Evolutionary conservation across 768 basidiomycete genomes (phyloP).

Genomic region (Tubosaeta sp.): DNA sequence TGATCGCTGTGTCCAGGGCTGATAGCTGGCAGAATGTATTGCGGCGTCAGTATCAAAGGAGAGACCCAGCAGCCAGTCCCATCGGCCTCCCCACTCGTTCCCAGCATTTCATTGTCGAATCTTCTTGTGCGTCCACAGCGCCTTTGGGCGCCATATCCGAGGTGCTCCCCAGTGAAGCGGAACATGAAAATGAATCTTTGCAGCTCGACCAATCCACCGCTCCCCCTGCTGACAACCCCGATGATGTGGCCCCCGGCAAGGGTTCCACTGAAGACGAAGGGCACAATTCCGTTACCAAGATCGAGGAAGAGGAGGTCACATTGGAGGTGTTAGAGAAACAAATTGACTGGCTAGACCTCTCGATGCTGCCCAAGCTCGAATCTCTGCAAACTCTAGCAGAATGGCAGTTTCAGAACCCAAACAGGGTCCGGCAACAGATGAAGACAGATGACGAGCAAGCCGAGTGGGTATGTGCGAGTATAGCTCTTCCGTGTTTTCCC

Average conservation of each 20-base stretch:
- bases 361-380: slow-evolving; percentile 70
- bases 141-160: slow-evolving; percentile 14
- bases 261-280: background rate
- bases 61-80: slow-evolving; percentile 66
- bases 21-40: slow-evolving; percentile 78
- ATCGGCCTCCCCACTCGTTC: slow-evolving; percentile 50
- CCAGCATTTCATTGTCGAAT: slow-evolving; percentile 22
- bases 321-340: slow-evolving; percentile 36
- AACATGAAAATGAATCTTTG: slow-evolving; percentile 12
- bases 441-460: slow-evolving; percentile 74
- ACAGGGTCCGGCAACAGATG: slow-evolving; percentile 66
- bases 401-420: slow-evolving; percentile 85
- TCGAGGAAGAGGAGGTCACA: slow-evolving; percentile 23
- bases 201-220: slow-evolving; percentile 4
- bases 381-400: slow-evolving; percentile 69
- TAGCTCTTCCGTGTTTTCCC: background rate
- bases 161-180: slow-evolving; percentile 2
- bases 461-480: slow-evolving; percentile 57
- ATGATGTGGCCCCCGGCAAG: background rate
- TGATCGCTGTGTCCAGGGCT: slow-evolving; percentile 37
- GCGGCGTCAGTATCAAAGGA: slow-evolving; percentile 72
- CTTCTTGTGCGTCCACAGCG: slow-evolving; percentile 27
- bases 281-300: slow-evolving; percentile 8
- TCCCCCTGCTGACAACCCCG: slow-evolving; percentile 8
- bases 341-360: slow-evolving; percentile 66